Percentiles rank a stretch among this genome's conserved stretches.
phyloP scores from a whole-genome alignment of 805 yeast genomes.

The Saturnispora galanensis region DNA sequence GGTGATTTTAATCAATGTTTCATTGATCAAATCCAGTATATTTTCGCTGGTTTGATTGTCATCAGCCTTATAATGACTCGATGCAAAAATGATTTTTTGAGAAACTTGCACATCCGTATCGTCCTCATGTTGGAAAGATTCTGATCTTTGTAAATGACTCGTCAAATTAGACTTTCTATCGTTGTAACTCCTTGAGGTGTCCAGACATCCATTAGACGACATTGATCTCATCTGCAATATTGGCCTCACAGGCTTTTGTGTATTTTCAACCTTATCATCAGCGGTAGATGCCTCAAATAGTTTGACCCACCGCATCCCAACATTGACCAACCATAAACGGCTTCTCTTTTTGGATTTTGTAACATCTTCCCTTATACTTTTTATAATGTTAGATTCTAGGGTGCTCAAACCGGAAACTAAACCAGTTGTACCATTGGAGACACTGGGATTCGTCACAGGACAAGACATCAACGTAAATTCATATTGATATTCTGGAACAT shows the following conservation, averaged over 20 bases:
- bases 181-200: background rate
- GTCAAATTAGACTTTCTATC: slow-evolving; percentile 6
- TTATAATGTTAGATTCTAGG: slow-evolving; percentile 34
- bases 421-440: slow-evolving; percentile 1
- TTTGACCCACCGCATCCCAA: slow-evolving; percentile 22
- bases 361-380: slow-evolving; percentile 41
- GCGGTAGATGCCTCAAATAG: slow-evolving; percentile 12
- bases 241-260: slow-evolving; percentile 1
- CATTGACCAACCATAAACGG: slow-evolving; percentile 17
- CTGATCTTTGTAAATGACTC: slow-evolving; percentile 1
- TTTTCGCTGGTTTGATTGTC: slow-evolving; percentile 1
- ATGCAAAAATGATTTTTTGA: slow-evolving; percentile 8
- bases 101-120: slow-evolving; percentile 3
- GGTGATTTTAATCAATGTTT: slow-evolving; percentile 2
- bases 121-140: background rate
- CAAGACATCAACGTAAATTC: slow-evolving; percentile 45
- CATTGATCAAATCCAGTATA: background rate
- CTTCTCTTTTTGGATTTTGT: slow-evolving; percentile 1
- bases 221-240: slow-evolving; percentile 3
- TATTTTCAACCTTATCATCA: background rate
- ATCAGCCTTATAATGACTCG: background rate
- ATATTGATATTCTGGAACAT: slow-evolving; percentile 41
- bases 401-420: slow-evolving; percentile 24
- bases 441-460: slow-evolving; percentile 22
- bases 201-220: slow-evolving; percentile 3